A percentile compares a stretch with the other conserved stretches of the same genome.
These are phyloP conservation scores for Phytophthora pistaciae DNA, from an alignment of 352 stramenopile species.

Conservation along the genomic window DNA sequence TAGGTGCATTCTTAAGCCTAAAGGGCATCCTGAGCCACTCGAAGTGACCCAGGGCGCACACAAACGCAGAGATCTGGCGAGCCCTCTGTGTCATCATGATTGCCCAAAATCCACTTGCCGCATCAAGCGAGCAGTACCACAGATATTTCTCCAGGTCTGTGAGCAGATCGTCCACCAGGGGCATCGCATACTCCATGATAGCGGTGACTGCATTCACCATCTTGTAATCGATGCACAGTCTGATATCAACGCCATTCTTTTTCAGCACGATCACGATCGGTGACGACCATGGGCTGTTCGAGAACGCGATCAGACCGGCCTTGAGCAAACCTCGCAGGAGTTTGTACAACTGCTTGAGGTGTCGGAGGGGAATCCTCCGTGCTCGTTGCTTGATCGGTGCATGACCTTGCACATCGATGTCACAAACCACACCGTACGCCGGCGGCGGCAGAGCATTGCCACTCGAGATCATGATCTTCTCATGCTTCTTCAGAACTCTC, in stretches of 20 bases:
- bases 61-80: neutral
- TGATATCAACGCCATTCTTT: neutral
- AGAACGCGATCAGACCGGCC: neutral
- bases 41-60: neutral
- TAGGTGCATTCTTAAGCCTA: neutral
- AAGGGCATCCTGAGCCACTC: neutral
- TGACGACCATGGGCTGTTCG: neutral
- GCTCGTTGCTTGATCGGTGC: neutral
- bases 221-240: constrained; percentile 3
- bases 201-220: neutral
- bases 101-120: neutral
- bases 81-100: neutral
- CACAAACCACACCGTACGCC: neutral
- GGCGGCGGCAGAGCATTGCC: neutral
- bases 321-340: neutral
- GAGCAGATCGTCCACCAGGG: neutral
- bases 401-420: neutral
- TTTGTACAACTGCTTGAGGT: neutral
- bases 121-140: neutral
- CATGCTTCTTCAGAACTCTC: neutral
- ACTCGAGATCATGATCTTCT: neutral
- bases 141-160: neutral
- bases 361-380: neutral
- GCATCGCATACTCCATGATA: neutral
- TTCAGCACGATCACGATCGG: neutral